phyloP scores from a whole-genome alignment of 164 flowering plant genomes.

The Warburgia ugandensis region DNA sequence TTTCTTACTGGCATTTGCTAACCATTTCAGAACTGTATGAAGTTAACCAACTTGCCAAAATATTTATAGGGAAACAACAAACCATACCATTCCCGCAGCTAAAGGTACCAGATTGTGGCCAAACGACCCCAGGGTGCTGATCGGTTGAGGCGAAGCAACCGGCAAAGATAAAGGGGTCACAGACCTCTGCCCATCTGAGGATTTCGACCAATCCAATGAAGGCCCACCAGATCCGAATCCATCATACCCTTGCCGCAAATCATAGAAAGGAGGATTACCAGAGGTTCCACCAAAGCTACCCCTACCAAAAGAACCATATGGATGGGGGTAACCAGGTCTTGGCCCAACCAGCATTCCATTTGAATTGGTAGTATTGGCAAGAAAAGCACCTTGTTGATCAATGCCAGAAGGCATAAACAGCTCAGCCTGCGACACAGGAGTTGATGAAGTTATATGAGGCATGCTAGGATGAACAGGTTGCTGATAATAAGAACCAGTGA shows the following conservation, averaged over 20 bases:
- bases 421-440: constrained; percentile 63
- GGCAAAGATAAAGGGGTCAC: constrained; percentile 54
- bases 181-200: constrained; percentile 57
- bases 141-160: constrained; percentile 56
- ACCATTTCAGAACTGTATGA: too few species aligned
- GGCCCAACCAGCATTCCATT: constrained; percentile 48
- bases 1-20: too few species aligned
- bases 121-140: constrained; percentile 51
- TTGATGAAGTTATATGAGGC: constrained; percentile 53
- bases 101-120: constrained; percentile 34
- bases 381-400: constrained; percentile 44
- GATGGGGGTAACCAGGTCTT: constrained; percentile 53
- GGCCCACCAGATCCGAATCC: constrained; percentile 61
- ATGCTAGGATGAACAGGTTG: constrained; percentile 56
- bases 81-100: constrained; percentile 40
- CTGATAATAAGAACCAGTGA: constrained; percentile 66
- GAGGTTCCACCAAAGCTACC: constrained; percentile 48
- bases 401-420: constrained; percentile 31
- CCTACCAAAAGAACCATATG: constrained; percentile 44
- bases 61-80: constrained; percentile 5
- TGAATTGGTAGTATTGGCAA: constrained; percentile 3
- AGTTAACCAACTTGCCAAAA: too few species aligned
- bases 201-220: constrained; percentile 66
- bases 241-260: constrained; percentile 50
- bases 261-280: constrained; percentile 44